Conservation (phyloP, 192 early-diverging fungal species). For the Coemansia guatemalensis region DNA sequence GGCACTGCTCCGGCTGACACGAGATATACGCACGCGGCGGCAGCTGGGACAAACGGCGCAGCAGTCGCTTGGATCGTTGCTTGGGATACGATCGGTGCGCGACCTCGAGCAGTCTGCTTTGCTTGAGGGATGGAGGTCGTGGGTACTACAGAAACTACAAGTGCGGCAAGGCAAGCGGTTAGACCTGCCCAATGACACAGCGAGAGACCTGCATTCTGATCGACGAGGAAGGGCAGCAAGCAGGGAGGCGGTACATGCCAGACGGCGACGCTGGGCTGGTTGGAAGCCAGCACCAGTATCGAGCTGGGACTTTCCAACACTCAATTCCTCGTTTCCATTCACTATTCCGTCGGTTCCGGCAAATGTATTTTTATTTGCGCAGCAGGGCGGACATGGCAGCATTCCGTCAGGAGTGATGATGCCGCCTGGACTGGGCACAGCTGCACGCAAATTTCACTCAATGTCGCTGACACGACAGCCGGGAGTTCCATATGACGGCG, state of each 20-base stretch:
- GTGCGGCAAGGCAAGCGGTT: conserved; percentile 15
- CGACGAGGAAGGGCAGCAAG: background rate
- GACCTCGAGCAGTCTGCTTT: background rate
- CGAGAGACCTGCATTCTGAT: background rate
- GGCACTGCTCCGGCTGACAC: conserved; percentile 26
- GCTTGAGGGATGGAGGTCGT: conserved; percentile 7
- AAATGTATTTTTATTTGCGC: conserved; percentile 19
- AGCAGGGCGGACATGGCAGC: conserved; percentile 17
- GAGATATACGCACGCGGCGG: conserved; percentile 19
- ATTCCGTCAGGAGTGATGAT: conserved; percentile 43
- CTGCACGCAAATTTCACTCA: conserved; percentile 54
- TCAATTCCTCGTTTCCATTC: conserved; percentile 51
- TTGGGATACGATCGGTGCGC: background rate
- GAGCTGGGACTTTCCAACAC: conserved; percentile 51
- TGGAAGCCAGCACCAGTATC: conserved; percentile 19
- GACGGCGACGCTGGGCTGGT: conserved; percentile 29
- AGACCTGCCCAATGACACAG: conserved; percentile 1
- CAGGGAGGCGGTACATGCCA: background rate
- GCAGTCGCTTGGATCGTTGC: background rate
- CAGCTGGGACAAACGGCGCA: conserved; percentile 14
- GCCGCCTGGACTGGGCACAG: conserved; percentile 46
- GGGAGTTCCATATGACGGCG: conserved; percentile 32
- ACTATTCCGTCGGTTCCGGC: conserved; percentile 49
- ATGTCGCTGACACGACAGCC: conserved; percentile 45
- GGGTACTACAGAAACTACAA: conserved; percentile 16